Conservation (phyloP, 148 eudicot genomes). For the Hydrangea macrophylla region DNA sequence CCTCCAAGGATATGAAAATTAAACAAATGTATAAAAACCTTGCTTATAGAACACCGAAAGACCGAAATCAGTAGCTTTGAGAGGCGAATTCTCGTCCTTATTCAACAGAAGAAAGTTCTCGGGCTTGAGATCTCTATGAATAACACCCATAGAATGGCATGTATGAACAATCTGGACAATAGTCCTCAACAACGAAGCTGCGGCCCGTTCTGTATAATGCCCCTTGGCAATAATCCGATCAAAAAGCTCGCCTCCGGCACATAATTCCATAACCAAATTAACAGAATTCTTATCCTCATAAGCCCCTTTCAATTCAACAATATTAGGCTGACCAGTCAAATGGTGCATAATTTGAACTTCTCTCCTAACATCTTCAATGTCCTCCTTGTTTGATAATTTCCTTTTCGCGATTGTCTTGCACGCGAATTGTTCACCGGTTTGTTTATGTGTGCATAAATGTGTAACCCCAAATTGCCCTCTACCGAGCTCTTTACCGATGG, state of each 20-base stretch:
- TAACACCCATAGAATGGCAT: conserved; percentile 90
- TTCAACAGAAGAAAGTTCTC: conserved; percentile 79
- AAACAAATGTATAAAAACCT: conserved; percentile 36
- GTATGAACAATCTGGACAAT: conserved; percentile 89
- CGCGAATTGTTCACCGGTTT: conserved; percentile 61
- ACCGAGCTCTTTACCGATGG: conserved; percentile 71
- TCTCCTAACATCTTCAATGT: conserved; percentile 84
- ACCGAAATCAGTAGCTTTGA: conserved; percentile 89
- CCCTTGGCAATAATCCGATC: conserved; percentile 90
- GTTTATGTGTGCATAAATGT: conserved; percentile 51
- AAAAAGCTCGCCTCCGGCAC: conserved; percentile 94
- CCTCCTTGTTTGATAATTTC: conserved; percentile 83
- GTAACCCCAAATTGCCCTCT: conserved; percentile 80
- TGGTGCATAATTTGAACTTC: conserved; percentile 94
- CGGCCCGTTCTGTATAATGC: conserved; percentile 84
- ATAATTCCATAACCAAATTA: conserved; percentile 88
- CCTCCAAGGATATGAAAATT: neutral
- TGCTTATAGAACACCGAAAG: conserved; percentile 84
- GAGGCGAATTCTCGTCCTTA: conserved; percentile 75
- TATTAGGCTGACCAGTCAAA: conserved; percentile 70
- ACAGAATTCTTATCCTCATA: conserved; percentile 89
- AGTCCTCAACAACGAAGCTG: conserved; percentile 79
- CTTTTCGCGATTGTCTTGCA: conserved; percentile 84
- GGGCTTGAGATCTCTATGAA: conserved; percentile 91
- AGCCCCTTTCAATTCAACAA: conserved; percentile 84